Conservation (phyloP, 352 stramenopile species). For the Phytophthora tubulina region DNA sequence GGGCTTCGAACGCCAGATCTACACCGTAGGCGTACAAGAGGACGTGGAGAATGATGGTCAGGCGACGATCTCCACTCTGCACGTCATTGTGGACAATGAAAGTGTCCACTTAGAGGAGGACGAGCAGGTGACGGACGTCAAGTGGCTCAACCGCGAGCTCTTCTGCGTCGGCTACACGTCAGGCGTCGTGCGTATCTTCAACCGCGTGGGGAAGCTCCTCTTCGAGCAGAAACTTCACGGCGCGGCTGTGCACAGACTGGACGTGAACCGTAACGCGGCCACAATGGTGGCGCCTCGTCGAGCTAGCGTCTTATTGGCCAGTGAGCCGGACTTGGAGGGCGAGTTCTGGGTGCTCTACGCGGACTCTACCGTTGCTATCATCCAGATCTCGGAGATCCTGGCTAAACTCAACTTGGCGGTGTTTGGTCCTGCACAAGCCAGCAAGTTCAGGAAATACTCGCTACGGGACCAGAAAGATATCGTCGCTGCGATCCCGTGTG, state of each 20-base stretch:
- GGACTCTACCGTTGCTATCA: conserved; percentile 81
- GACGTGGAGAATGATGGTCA: conserved; percentile 32
- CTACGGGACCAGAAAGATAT: conserved; percentile 79
- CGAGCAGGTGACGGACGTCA: conserved; percentile 66
- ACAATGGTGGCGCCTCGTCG: conserved; percentile 43
- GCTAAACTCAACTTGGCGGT: conserved; percentile 60
- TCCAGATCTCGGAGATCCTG: conserved; percentile 74
- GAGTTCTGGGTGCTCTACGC: conserved; percentile 86
- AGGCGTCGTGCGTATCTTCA: conserved; percentile 71
- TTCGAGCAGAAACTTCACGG: conserved; percentile 78
- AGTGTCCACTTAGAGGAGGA: conserved; percentile 51
- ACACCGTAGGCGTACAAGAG: conserved; percentile 30
- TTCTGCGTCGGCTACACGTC: conserved; percentile 68
- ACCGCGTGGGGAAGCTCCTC: conserved; percentile 52
- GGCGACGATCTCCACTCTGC: conserved; percentile 6
- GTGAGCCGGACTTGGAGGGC: conserved; percentile 42
- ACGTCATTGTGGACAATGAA: conserved; percentile 40
- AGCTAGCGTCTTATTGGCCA: conserved; percentile 37
- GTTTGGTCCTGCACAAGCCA: conserved; percentile 72
- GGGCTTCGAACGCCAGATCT: conserved; percentile 53
- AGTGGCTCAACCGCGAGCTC: conserved; percentile 71
- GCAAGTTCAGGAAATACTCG: conserved; percentile 85
- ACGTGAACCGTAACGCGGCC: conserved; percentile 55
- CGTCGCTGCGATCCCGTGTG: conserved; percentile 68
- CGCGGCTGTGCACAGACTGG: conserved; percentile 53